Evolutionary conservation across 2,329 filamentous ascomycete genomes (phyloP).

Genomic region (Lasiodiplodia citricola): DNA sequence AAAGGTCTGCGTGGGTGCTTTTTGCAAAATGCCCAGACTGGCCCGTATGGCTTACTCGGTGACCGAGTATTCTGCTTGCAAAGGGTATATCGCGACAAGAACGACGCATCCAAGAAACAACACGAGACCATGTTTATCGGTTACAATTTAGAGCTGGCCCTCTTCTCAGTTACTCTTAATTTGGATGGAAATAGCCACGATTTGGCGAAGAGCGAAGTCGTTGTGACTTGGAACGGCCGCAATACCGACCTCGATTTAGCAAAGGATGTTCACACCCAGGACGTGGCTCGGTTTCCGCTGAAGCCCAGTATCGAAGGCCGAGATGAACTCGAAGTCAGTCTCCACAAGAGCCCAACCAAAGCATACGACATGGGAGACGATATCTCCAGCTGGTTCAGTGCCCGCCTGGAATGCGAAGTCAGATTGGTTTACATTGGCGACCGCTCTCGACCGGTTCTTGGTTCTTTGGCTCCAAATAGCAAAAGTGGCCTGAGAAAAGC

Average conservation of each 20-base stretch:
- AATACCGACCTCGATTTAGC: neutral
- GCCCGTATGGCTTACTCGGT: conserved; percentile 29
- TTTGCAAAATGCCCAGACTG: conserved; percentile 26
- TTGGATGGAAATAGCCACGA: neutral
- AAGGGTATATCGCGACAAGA: conserved; percentile 29
- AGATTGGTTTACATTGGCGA: conserved; percentile 70
- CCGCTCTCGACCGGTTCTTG: conserved; percentile 65
- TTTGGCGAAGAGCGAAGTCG: neutral
- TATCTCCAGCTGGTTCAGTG: conserved; percentile 67
- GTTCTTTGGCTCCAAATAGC: conserved; percentile 58
- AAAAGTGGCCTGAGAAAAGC: conserved; percentile 30
- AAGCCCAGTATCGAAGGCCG: neutral
- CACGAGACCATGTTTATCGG: conserved; percentile 31
- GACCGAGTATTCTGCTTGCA: conserved; percentile 31
- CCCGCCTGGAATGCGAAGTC: conserved; percentile 53
- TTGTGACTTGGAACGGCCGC: neutral
- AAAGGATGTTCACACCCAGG: neutral
- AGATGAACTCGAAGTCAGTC: neutral
- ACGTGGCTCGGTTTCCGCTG: neutral
- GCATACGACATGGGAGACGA: neutral
- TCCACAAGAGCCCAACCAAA: conserved; percentile 37
- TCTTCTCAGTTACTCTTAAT: conserved; percentile 27
- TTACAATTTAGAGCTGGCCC: conserved; percentile 29
- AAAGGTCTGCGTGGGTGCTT: conserved; percentile 28
- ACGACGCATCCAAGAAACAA: conserved; percentile 25